A percentile compares a stretch with the other conserved stretches of the same genome.
phyloP scores from a whole-genome alignment of 179 eudicot species.

The Dionaea muscipula region DNA sequence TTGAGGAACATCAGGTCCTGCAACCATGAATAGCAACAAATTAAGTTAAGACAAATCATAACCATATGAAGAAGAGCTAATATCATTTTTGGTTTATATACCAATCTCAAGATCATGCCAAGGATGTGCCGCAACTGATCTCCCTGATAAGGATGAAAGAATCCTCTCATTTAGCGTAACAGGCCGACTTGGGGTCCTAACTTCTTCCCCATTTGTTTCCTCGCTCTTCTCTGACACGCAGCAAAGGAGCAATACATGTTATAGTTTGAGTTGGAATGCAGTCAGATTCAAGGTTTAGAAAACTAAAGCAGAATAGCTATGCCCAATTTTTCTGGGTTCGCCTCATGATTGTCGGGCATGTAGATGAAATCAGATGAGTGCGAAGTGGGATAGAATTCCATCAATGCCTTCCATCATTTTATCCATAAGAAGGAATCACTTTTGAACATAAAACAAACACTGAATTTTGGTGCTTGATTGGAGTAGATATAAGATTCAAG shows the following conservation, averaged over 20 bases:
- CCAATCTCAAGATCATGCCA: conserved; percentile 76
- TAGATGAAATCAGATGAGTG: no score
- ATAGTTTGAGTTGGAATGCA: background rate
- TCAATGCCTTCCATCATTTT: no score
- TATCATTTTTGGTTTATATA: conserved; percentile 6
- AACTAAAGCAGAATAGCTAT: background rate
- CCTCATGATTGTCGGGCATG: no score
- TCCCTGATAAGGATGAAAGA: conserved; percentile 48
- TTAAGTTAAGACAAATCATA: background rate
- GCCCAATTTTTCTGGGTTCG: no score
- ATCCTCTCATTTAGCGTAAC: conserved; percentile 47
- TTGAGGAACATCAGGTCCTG: conserved; percentile 60
- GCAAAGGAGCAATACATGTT: background rate
- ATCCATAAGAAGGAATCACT: no score
- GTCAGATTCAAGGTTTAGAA: background rate
- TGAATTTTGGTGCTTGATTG: no score
- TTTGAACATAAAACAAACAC: no score
- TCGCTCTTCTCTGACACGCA: conserved; percentile 20
- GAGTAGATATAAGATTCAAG: no score
- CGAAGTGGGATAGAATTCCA: no score
- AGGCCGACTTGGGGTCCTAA: conserved; percentile 20
- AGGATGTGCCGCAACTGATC: conserved; percentile 69
- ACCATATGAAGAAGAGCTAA: background rate
- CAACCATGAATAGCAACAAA: conserved; percentile 6
- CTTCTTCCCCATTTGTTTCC: conserved; percentile 11